Evolutionary conservation across 768 basidiomycete genomes (phyloP), one percentile per base, ranked within the genome.

Genomic region (Tricholoma furcatifolium): DNA sequence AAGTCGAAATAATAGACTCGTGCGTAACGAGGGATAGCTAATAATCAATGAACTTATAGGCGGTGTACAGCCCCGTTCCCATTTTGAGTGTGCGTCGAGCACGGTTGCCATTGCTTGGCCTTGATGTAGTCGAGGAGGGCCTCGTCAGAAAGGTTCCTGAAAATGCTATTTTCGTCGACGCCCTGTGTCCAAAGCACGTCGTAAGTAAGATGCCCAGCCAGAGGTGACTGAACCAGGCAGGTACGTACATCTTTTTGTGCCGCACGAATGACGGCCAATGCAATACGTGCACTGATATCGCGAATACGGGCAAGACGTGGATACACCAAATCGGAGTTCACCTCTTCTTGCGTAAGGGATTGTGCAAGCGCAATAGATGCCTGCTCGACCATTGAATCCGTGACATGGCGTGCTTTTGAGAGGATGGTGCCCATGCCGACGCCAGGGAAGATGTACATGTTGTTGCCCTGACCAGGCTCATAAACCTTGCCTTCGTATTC

Each of bases 401-500:
- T 86, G 47, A 91, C 74, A 49, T 77, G 79, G 14, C 66, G 73
- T 2, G 85, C 76, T 58, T 79, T 75, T 56, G 81, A 73, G 39
- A 87, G 70, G 59, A 87, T 82, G 8, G 80, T 61, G 4, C 86
- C 86, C 54, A 87, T 69, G 1, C 86, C 87, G 52, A 88, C 69
- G 15, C 78, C 77, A 15, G 78, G 79, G 68, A 82, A 83, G 60
- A 83, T 82, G 67, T 84, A 84, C 84, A 89, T 86, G 69, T 90
- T 91, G 68, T 91, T 91, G 9, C 88, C 87, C 65, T 91, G 89
- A 0, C 85, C 87, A 1, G 89, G 81, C 56, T 85, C 82, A 55
- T 80, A 71, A 0, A 60, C 55, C 41, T 71, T 77, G 21, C 79
- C 80, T 31, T 77, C 66, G 61, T 70, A 76, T 43, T 74, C 72